Base-by-base conservation (phyloP, 371 early-diverging fungal species). In the Neoconidiobolus thromboides region DNA sequence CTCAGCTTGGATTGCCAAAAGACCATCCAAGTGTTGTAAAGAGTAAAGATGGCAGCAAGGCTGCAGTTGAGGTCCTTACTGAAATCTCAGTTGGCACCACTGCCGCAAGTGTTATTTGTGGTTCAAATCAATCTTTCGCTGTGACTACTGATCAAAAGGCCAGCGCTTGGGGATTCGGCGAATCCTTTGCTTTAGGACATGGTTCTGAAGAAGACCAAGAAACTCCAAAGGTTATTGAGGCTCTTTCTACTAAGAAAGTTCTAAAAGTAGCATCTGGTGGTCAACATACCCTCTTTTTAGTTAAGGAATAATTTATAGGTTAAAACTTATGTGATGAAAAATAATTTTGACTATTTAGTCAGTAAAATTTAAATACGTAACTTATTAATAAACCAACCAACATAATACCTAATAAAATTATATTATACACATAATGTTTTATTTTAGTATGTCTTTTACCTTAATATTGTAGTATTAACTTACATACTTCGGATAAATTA, bases 101-200 rank as follows among this genome's bases (percentile, higher is more conserved):
- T 69, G 96, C 96, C 69, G 71, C 86, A 10, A 63, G 91, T 36
- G 91, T 89, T 3, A 55, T 89, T 12, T 41, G 49, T 14, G 14
- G 14, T 14, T 5, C 4, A 14, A 49, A 14, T 10, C 14, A 14
- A 14, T 49, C 4, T 73, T 26, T 26, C 26, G 26, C 26, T 26
- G 26, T 26, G 26, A 26, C 26, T 26, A 26, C 26, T 26, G 26
- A 26, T 26, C 26, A 26, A 26, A 26, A 26, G 26, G 26, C 26
- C 26, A 26, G 26, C 26, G 76, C 95, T 1, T 96, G 94, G 93
- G 99, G 99, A 38, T 87, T 84, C 64, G 88, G 87, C 44, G 85
- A 83, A 49, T 76, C 76, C 65, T 66, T 75, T n/a, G 82, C 79
- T 15, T 76, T 83, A 50, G 90, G 87, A 26, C 85, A 84, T 62